These are phyloP conservation scores for Cordyceps pruinosa DNA, from an alignment of 2,329 filamentous ascomycete species.

Conservation along the genomic window DNA sequence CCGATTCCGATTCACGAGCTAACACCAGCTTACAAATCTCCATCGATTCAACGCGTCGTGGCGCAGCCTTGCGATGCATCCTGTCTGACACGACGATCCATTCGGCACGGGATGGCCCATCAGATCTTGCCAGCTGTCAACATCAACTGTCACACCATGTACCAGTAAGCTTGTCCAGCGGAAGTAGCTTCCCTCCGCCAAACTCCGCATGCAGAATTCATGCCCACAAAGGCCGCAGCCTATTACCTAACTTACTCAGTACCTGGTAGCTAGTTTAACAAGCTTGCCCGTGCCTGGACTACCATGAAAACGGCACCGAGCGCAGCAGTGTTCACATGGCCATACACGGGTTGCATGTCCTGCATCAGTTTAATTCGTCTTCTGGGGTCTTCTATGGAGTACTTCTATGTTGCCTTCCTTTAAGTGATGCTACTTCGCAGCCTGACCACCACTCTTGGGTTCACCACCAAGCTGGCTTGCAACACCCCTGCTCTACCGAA, in stretches of 20 bases:
- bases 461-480: not conserved
- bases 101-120: not conserved
- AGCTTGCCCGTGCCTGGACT: not conserved
- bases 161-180: no score
- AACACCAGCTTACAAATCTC: not conserved
- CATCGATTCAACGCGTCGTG: not conserved
- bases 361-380: not conserved
- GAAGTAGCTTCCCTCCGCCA: constrained; percentile 1
- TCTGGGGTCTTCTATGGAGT: not conserved
- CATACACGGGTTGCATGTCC: not conserved
- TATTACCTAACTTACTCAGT: no score
- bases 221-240: no score
- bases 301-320: not conserved
- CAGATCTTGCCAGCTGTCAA: not conserved
- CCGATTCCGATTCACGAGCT: not conserved
- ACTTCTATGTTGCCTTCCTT: no score
- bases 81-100: not conserved
- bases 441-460: no score
- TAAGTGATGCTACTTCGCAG: no score
- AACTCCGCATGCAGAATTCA: not conserved
- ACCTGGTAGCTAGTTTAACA: no score
- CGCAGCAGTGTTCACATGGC: no score
- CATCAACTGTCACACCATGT: no score
- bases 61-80: not conserved
- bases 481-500: not conserved